Evolutionary conservation across 768 basidiomycete genomes (phyloP).

Genomic region (Tulasnella calospora): DNA sequence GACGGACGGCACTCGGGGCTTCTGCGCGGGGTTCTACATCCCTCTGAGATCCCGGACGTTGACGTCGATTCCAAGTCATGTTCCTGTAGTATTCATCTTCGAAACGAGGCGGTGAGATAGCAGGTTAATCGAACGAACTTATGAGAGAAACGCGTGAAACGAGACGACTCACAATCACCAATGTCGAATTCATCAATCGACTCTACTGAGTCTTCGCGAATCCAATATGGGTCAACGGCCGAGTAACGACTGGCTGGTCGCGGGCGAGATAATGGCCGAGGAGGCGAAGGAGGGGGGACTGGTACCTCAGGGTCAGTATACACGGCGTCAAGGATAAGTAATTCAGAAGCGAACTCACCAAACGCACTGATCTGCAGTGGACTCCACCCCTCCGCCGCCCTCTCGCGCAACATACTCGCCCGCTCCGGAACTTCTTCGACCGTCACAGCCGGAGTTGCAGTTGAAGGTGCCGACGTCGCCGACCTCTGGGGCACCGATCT

Average conservation of each 20-base stretch:
- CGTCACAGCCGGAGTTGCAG: not conserved
- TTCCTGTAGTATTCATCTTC: not conserved
- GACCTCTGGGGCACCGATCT: not conserved
- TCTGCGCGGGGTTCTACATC: not conserved
- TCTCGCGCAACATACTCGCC: not conserved
- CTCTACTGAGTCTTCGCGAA: not conserved
- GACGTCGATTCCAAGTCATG: not conserved
- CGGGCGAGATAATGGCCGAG: not conserved
- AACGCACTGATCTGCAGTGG: conserved; percentile 1
- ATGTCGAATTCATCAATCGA: not conserved
- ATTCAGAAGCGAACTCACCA: not conserved
- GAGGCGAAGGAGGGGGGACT: not conserved
- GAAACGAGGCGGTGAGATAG: not conserved
- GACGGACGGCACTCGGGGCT: not conserved
- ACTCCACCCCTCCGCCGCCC: not conserved
- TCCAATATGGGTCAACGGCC: not conserved
- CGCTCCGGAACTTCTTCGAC: not conserved
- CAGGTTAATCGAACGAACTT: not conserved
- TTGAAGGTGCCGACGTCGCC: not conserved
- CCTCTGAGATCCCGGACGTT: not conserved
- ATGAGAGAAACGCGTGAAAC: not conserved
- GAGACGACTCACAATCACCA: not conserved
- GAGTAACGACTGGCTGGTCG: not conserved
- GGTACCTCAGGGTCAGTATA: too few relatives aligned
- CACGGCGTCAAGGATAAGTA: too few relatives aligned